phyloP scores from a whole-genome alignment of 257 asterid genomes.

The Rehmannia glutinosa region DNA sequence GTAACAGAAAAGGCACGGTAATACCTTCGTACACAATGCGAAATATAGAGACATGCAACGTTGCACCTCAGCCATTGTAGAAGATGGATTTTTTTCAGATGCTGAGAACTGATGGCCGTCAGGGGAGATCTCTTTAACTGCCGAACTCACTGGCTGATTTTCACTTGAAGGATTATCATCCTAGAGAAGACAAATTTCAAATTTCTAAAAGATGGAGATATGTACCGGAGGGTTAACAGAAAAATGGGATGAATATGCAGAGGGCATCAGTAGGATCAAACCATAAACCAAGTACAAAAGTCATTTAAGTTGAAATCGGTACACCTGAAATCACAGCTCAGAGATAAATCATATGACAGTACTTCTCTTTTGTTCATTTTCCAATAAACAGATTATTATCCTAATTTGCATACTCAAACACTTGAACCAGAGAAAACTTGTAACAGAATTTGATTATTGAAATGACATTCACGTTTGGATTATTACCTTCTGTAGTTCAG shows the following conservation, averaged over 20 bases:
- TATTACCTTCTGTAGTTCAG: slow-evolving; percentile 52
- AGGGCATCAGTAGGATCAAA: not conserved
- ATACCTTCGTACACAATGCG: slow-evolving; percentile 96
- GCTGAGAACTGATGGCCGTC: slow-evolving; percentile 41
- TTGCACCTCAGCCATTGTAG: slow-evolving; percentile 66
- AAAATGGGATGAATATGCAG: not conserved
- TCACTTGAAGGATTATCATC: slow-evolving; percentile 53
- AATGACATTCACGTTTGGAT: not conserved
- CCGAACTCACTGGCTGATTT: slow-evolving; percentile 27
- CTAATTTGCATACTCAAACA: not conserved
- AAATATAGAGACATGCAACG: slow-evolving; percentile 87
- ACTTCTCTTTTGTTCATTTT: not conserved
- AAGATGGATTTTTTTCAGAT: slow-evolving; percentile 52
- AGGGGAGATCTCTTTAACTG: slow-evolving; percentile 36
- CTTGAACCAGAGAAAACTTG: slow-evolving; percentile 13
- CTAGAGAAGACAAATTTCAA: slow-evolving; percentile 34
- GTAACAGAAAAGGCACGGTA: slow-evolving; percentile 9
- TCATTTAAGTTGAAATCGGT: not conserved
- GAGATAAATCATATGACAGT: not conserved
- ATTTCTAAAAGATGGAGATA: slow-evolving; percentile 8
- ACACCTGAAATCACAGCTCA: not conserved
- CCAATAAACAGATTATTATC: not conserved
- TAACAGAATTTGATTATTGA: slow-evolving; percentile 1
- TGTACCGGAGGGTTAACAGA: slow-evolving; percentile 7
- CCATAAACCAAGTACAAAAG: too few species aligned